Evolutionary conservation across 2,329 filamentous ascomycete species (phyloP).

Genomic region (Epichloe sp.): DNA sequence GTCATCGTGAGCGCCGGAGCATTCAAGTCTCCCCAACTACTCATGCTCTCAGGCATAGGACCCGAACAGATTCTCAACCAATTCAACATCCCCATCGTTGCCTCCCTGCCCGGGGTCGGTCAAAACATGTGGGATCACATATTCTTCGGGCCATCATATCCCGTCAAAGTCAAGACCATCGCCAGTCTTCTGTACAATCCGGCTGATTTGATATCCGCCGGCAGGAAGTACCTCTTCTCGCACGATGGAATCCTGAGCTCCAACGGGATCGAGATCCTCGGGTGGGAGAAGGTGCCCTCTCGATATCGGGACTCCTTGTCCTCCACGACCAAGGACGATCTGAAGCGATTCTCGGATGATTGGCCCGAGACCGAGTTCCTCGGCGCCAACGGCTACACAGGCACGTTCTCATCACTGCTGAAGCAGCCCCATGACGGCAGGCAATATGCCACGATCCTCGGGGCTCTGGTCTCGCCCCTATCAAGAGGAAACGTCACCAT

Average conservation of each 20-base stretch:
- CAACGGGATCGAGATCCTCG: conserved; percentile 9
- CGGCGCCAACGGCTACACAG: neutral
- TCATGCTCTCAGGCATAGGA: conserved; percentile 8
- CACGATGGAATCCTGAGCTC: neutral
- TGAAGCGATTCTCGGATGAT: conserved; percentile 16
- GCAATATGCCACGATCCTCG: too few relatives aligned
- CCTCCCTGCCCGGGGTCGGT: conserved; percentile 2
- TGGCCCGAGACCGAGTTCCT: conserved; percentile 23
- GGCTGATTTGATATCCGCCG: neutral
- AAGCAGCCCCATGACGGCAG: neutral
- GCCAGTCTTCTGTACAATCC: neutral
- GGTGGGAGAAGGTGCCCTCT: conserved; percentile 18
- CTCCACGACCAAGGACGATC: conserved; percentile 8
- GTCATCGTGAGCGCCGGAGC: conserved; percentile 2
- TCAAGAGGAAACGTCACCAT: conserved; percentile 31
- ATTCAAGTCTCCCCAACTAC: conserved; percentile 6
- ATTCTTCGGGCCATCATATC: conserved; percentile 5
- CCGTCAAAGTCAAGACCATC: conserved; percentile 4
- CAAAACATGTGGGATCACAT: conserved; percentile 7
- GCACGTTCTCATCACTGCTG: neutral
- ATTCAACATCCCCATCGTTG: conserved; percentile 3
- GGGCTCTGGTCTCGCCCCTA: conserved; percentile 2
- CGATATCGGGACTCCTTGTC: conserved; percentile 8
- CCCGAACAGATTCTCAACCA: neutral
- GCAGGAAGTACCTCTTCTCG: neutral